phyloP scores from a whole-genome alignment of 2,329 filamentous ascomycete species.

The Curvularia verruculosa region DNA sequence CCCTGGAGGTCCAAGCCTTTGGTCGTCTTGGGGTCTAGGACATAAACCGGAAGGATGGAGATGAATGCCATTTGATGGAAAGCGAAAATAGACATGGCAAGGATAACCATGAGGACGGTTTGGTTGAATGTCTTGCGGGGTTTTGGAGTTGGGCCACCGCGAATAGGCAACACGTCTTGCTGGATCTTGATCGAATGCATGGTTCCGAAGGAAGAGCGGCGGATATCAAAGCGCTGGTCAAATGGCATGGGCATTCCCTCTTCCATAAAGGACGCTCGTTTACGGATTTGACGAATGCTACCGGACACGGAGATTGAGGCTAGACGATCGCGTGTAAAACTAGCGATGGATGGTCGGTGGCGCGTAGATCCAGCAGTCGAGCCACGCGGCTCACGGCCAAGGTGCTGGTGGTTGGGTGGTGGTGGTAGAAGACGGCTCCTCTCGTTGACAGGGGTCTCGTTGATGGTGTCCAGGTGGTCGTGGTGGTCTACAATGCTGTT shows the following conservation, averaged over 20 bases:
- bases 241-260: slow-evolving; percentile 44
- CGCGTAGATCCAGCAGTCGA: slow-evolving; percentile 36
- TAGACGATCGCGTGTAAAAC: slow-evolving; percentile 31
- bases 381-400: slow-evolving; percentile 40
- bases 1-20: slow-evolving; percentile 55
- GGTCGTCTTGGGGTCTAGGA: slow-evolving; percentile 70
- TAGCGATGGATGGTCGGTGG: slow-evolving; percentile 34
- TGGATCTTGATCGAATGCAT: slow-evolving; percentile 46
- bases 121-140: slow-evolving; percentile 59
- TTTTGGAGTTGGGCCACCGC: slow-evolving; percentile 19
- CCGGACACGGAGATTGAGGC: slow-evolving; percentile 41
- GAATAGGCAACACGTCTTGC: slow-evolving; percentile 33
- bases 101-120: slow-evolving; percentile 75
- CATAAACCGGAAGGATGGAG: slow-evolving; percentile 87
- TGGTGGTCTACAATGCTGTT: slow-evolving; percentile 40
- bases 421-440: slow-evolving; percentile 62
- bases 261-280: slow-evolving; percentile 46
- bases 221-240: slow-evolving; percentile 44
- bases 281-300: slow-evolving; percentile 42
- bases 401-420: slow-evolving; percentile 56
- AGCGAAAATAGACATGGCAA: slow-evolving; percentile 86
- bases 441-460: slow-evolving; percentile 68
- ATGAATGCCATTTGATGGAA: slow-evolving; percentile 92
- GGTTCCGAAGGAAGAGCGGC: slow-evolving; percentile 46
- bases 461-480: slow-evolving; percentile 72